Evolutionary conservation across 176 grass and related monocot genomes (phyloP).

Genomic region (Musa troglodytarum): DNA sequence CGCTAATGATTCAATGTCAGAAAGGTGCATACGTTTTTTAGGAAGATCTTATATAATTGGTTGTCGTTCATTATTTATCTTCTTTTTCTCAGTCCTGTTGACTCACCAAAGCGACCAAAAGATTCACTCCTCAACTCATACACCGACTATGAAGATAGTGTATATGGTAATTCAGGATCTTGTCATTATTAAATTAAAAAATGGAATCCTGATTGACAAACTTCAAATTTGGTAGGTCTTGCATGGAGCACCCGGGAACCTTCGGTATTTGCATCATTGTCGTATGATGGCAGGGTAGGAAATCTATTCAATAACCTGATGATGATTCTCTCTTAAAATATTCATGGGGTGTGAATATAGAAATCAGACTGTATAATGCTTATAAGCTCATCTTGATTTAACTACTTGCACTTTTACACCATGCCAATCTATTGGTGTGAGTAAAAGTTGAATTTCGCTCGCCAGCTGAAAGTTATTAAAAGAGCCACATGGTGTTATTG

Average conservation of each 20-base stretch:
- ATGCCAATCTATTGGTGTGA: too few relatives aligned
- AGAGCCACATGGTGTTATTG: too few relatives aligned
- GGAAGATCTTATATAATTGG: not conserved
- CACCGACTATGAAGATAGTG: slow-evolving; percentile 96
- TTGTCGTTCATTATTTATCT: slow-evolving; percentile 21
- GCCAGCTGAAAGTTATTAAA: too few relatives aligned
- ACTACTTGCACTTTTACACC: too few relatives aligned
- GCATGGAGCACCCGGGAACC: slow-evolving; percentile 94
- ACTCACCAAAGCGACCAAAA: slow-evolving; percentile 42
- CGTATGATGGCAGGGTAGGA: slow-evolving; percentile 91
- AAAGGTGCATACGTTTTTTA: slow-evolving; percentile 44
- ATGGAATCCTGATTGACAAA: slow-evolving; percentile 17
- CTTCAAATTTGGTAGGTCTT: slow-evolving; percentile 49
- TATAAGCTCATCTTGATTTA: not conserved
- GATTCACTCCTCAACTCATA: slow-evolving; percentile 81
- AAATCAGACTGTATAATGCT: not conserved
- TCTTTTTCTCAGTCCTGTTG: slow-evolving; percentile 45
- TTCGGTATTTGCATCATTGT: slow-evolving; percentile 87
- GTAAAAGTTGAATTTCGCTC: too few relatives aligned
- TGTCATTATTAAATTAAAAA: slow-evolving; percentile 14
- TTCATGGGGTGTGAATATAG: not conserved
- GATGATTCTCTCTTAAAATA: not conserved
- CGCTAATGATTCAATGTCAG: slow-evolving; percentile 38
- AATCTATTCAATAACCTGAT: slow-evolving; percentile 1
- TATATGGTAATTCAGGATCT: slow-evolving; percentile 52